Evolutionary conservation across 2,329 filamentous ascomycete genomes (phyloP).

Genomic region (Claviceps digitariae): DNA sequence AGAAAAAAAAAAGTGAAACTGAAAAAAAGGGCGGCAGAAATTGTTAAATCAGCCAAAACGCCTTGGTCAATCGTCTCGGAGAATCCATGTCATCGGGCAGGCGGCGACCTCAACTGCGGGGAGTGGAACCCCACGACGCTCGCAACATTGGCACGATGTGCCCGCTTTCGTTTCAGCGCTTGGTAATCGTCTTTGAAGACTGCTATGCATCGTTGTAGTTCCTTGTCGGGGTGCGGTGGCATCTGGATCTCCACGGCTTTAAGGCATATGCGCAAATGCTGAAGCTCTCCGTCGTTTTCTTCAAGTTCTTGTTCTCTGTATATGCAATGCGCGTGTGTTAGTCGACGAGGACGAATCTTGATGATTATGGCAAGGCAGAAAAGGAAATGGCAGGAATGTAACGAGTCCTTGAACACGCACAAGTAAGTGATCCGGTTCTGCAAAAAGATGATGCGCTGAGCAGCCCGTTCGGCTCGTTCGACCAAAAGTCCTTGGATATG

Average conservation of each 20-base stretch:
- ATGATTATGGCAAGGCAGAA: neutral
- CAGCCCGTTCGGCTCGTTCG: slow-evolving; percentile 41
- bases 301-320: slow-evolving; percentile 40
- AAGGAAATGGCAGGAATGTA: neutral
- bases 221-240: slow-evolving; percentile 36
- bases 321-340: neutral
- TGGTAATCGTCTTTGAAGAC: slow-evolving; percentile 48
- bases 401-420: too few relatives aligned
- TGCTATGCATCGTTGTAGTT: slow-evolving; percentile 44
- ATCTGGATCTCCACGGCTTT: slow-evolving; percentile 49
- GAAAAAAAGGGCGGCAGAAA: neutral
- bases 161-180: slow-evolving; percentile 32
- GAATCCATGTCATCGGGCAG: slow-evolving; percentile 6
- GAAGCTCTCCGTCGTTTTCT: slow-evolving; percentile 45
- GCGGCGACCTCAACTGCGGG: slow-evolving; percentile 12
- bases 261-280: slow-evolving; percentile 47
- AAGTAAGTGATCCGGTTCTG: slow-evolving; percentile 45
- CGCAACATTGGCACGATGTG: slow-evolving; percentile 17
- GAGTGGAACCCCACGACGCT: slow-evolving; percentile 16
- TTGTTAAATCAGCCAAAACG: neutral
- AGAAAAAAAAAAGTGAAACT: neutral
- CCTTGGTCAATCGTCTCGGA: neutral
- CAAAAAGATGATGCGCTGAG: slow-evolving; percentile 44
- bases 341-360: neutral
- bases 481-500: slow-evolving; percentile 50